Evolutionary conservation across 78 protist genomes (phyloP).

Genomic region (Chrysochromulina parva): DNA sequence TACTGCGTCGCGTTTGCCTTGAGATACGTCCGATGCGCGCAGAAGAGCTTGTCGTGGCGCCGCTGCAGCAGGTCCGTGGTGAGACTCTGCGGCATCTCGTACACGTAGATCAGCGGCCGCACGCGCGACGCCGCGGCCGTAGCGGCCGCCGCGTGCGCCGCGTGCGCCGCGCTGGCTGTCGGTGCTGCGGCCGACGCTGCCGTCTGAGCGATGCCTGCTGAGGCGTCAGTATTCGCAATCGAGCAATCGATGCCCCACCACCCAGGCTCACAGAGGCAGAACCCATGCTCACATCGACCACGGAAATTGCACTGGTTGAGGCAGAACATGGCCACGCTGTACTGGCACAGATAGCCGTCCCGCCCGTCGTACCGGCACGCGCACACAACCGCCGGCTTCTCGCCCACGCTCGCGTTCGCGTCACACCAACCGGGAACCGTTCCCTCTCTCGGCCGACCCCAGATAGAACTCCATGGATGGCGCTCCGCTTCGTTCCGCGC

Average conservation of each 20-base stretch:
- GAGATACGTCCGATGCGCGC: neutral
- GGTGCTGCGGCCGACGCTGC: neutral
- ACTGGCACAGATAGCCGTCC: neutral
- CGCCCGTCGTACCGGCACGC: neutral
- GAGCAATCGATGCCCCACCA: neutral
- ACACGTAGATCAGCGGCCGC: neutral
- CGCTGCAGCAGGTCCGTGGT: neutral
- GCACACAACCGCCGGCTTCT: neutral
- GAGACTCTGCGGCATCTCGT: neutral
- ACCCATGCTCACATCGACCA: neutral
- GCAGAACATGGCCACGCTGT: neutral
- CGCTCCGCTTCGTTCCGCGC: no score
- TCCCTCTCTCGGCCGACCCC: no score
- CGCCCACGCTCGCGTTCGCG: neutral
- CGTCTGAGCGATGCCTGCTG: neutral
- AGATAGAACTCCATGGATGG: no score
- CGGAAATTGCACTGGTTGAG: neutral
- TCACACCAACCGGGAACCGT: neutral
- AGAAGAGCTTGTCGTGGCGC: neutral
- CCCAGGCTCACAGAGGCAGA: neutral
- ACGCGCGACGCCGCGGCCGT: no score
- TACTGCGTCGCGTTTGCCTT: neutral
- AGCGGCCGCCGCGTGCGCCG: neutral
- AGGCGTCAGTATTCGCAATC: neutral
- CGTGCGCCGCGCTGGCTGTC: no score